Base-by-base conservation (phyloP, 306 rosid species). In the Prinsepia uniflora region DNA sequence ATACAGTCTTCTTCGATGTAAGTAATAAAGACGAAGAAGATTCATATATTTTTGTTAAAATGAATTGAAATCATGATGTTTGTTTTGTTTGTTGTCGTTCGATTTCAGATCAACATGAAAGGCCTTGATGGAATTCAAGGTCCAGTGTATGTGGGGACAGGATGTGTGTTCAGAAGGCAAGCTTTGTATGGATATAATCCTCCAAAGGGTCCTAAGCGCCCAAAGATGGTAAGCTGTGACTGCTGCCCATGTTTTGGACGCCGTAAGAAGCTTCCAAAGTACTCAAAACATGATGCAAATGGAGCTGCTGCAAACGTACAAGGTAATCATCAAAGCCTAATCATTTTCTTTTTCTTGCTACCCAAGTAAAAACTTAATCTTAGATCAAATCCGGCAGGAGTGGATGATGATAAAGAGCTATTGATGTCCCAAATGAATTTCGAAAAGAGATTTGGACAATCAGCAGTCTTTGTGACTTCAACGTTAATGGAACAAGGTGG, bases 61-160 rank as follows among this genome's bases (percentile, higher is more conserved):
- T 56, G 52, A 70, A 41, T 24, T 42, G 72, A 53, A 56, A 42
- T 40, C 52, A 48, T 15, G 15, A 78, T 64, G 24, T 76, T 65
- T 57, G 19, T 11, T 50, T 53, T 65, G 67, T 60, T 73, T 80
- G 63, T 53, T 71, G 67, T 65, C 75, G 78, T 65, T 72, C 76
- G 53, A 74, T 70, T 15, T 74, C 83, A 92, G 98, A 90, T 93
- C 75, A 93, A 93, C 89, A 93, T 93, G 98, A 85, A 88, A 81
- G 97, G 97, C 75, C 86, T 93, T 69, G 98, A 93, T 78, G 98
- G 98, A 74, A 80, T 90, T 82, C 98, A 93, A 73, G 98, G 97
- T 52, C 98, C 98, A 61, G 97, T 80, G 44, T 93, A 90, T 84
- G 98, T 93, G 8, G 98, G 98, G 40, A 90, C 98, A 41, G 98